Conservation (phyloP, 495 filamentous ascomycete species). For the Terfezia claveryi region DNA sequence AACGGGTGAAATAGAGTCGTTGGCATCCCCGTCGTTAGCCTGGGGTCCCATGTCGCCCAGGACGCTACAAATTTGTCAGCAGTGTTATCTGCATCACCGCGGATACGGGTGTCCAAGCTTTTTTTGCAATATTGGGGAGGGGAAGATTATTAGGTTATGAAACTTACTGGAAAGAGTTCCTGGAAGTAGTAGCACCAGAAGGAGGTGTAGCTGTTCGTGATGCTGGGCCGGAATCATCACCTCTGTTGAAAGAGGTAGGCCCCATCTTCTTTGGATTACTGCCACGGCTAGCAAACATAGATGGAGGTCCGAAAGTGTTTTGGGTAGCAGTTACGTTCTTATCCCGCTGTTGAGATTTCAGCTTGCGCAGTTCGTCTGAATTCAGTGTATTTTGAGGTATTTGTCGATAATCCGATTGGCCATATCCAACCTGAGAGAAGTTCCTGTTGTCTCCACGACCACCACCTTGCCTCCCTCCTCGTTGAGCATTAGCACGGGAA, state of each 20-base stretch:
- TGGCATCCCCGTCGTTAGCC: slow-evolving; percentile 29
- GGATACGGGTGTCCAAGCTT: no score
- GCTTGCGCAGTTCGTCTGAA: slow-evolving; percentile 67
- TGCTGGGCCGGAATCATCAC: slow-evolving; percentile 60
- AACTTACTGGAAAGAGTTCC: slow-evolving; percentile 78
- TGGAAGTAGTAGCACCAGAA: slow-evolving; percentile 42
- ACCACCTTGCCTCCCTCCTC: slow-evolving; percentile 38
- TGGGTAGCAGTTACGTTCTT: slow-evolving; percentile 33
- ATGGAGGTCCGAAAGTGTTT: slow-evolving; percentile 40
- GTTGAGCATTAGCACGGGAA: slow-evolving; percentile 33
- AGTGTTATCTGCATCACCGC: slow-evolving; percentile 6
- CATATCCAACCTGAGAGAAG: slow-evolving; percentile 42
- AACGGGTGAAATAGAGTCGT: slow-evolving; percentile 29
- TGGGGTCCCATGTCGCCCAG: slow-evolving; percentile 17
- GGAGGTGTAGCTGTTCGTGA: slow-evolving; percentile 73
- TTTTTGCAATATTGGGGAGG: no score
- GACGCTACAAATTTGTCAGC: slow-evolving; percentile 7
- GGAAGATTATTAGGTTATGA: not conserved
- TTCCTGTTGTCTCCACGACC: slow-evolving; percentile 74
- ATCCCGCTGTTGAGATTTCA: slow-evolving; percentile 20
- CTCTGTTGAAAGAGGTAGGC: slow-evolving; percentile 40
- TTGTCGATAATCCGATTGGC: slow-evolving; percentile 22
- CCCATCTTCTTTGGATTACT: slow-evolving; percentile 59
- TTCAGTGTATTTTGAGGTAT: slow-evolving; percentile 43
- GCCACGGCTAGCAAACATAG: slow-evolving; percentile 44